Evolutionary conservation across 2,329 filamentous ascomycete genomes (phyloP).

Genomic region (Myotisia sp.): DNA sequence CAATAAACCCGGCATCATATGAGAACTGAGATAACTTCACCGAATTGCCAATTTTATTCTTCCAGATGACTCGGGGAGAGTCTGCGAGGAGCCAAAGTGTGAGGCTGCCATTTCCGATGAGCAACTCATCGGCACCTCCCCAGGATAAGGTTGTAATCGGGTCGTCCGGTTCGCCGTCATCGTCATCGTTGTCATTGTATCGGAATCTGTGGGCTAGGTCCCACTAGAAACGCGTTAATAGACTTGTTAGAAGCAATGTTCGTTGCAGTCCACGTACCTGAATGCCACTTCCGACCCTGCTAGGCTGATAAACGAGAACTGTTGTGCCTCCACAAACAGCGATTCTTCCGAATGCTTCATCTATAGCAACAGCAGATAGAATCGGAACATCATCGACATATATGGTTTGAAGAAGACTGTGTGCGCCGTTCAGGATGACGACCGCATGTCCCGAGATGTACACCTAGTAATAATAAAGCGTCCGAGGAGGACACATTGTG

Average conservation of each 20-base stretch:
- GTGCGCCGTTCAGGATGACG: conserved; percentile 61
- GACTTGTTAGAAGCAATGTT: background rate
- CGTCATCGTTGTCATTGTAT: conserved; percentile 20
- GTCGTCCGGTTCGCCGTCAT: conserved; percentile 36
- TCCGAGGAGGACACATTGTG: too few relatives aligned
- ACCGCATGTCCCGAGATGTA: conserved; percentile 86
- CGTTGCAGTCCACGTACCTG: conserved; percentile 43
- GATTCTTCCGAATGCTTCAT: conserved; percentile 73
- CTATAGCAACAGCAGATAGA: conserved; percentile 64
- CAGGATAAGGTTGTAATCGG: conserved; percentile 57
- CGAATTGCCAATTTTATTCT: conserved; percentile 55
- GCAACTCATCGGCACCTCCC: conserved; percentile 71
- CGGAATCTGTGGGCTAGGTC: background rate
- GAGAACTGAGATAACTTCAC: conserved; percentile 65
- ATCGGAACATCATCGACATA: conserved; percentile 61
- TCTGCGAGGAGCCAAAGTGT: conserved; percentile 50
- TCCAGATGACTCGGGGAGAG: conserved; percentile 48
- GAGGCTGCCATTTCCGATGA: conserved; percentile 58
- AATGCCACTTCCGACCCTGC: conserved; percentile 52
- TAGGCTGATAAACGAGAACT: conserved; percentile 66
- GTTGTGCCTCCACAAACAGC: conserved; percentile 53
- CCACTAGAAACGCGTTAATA: conserved; percentile 10
- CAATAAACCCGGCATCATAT: conserved; percentile 75
- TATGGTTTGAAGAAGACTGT: conserved; percentile 71
- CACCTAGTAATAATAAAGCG: too few relatives aligned